phyloP scores from a whole-genome alignment of 768 basidiomycete genomes.

The Cystoderma amianthinum region DNA sequence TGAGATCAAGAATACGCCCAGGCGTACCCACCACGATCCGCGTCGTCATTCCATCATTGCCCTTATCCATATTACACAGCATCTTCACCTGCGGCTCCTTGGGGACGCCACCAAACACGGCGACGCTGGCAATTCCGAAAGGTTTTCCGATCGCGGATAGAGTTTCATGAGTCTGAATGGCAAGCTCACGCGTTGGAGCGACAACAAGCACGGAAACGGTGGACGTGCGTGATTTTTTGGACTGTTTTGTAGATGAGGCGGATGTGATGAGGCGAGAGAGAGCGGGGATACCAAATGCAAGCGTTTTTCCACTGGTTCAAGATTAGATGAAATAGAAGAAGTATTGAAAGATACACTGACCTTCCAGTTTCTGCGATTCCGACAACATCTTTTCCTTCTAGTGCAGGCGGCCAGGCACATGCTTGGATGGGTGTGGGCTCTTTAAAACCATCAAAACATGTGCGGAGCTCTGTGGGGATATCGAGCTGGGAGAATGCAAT shows the following conservation, averaged over 20 bases:
- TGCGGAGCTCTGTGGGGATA: slow-evolving; percentile 54
- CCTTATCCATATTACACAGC: slow-evolving; percentile 48
- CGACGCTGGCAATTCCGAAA: slow-evolving; percentile 74
- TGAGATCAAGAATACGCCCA: slow-evolving; percentile 88
- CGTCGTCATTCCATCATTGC: slow-evolving; percentile 40
- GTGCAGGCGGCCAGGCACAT: slow-evolving; percentile 87
- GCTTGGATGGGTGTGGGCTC: slow-evolving; percentile 95
- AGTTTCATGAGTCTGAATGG: slow-evolving; percentile 89
- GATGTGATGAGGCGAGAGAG: slow-evolving; percentile 54
- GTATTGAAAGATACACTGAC: slow-evolving; percentile 21
- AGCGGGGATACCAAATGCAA: slow-evolving; percentile 93
- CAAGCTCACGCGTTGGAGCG: slow-evolving; percentile 94
- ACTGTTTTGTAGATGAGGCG: slow-evolving; percentile 13
- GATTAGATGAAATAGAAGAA: slow-evolving; percentile 1
- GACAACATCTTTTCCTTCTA: slow-evolving; percentile 80
- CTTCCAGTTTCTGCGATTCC: slow-evolving; percentile 97
- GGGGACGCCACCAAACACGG: slow-evolving; percentile 92
- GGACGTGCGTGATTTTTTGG: slow-evolving; percentile 20
- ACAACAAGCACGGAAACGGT: slow-evolving; percentile 69
- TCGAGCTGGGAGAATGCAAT: slow-evolving; percentile 68
- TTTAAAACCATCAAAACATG: slow-evolving; percentile 65
- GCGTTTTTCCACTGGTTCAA: slow-evolving; percentile 80
- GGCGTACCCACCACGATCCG: slow-evolving; percentile 94
- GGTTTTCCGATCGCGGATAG: slow-evolving; percentile 67
- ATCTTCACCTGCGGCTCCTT: slow-evolving; percentile 77